Conservation (phyloP, 2,329 filamentous ascomycete genomes). For the Fusarium napiforme region DNA sequence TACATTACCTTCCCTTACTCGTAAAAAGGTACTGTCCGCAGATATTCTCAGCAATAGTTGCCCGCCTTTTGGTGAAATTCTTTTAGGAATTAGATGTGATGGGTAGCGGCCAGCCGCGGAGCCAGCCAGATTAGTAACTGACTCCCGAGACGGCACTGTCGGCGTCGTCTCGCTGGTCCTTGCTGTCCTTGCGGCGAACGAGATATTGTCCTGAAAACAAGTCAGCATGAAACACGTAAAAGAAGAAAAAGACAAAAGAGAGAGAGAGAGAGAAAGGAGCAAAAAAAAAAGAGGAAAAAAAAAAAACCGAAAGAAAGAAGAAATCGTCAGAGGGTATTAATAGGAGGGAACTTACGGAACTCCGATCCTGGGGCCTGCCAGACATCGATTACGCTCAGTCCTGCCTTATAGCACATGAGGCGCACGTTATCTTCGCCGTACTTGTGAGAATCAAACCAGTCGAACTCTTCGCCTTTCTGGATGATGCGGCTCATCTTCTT, state of each 20-base stretch:
- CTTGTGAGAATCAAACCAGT: constrained; percentile 59
- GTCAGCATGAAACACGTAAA: constrained; percentile 37
- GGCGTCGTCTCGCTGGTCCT: constrained; percentile 49
- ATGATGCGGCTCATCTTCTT: constrained; percentile 42
- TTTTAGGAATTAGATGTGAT: constrained; percentile 24
- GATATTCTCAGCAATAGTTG: constrained; percentile 41
- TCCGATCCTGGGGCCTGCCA: constrained; percentile 54
- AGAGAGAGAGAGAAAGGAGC: background rate
- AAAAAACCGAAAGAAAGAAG: background rate
- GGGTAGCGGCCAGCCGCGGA: constrained; percentile 11
- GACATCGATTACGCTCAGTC: constrained; percentile 50
- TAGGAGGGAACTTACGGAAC: constrained; percentile 48
- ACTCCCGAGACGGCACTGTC: constrained; percentile 53
- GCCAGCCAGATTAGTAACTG: constrained; percentile 28
- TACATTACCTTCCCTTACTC: constrained; percentile 1
- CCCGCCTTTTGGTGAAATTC: constrained; percentile 43
- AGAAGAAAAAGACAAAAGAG: background rate
- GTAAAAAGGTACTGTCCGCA: constrained; percentile 23
- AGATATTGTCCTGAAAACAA: constrained; percentile 51
- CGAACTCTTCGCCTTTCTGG: constrained; percentile 50
- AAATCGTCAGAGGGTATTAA: background rate
- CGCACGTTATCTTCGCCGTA: constrained; percentile 51
- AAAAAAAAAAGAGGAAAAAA: background rate
- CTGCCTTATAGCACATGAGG: constrained; percentile 54
- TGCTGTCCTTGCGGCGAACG: constrained; percentile 46